phyloP scores from a whole-genome alignment of 1,284 basidiomycete species.

The Sporisorium exsertum region DNA sequence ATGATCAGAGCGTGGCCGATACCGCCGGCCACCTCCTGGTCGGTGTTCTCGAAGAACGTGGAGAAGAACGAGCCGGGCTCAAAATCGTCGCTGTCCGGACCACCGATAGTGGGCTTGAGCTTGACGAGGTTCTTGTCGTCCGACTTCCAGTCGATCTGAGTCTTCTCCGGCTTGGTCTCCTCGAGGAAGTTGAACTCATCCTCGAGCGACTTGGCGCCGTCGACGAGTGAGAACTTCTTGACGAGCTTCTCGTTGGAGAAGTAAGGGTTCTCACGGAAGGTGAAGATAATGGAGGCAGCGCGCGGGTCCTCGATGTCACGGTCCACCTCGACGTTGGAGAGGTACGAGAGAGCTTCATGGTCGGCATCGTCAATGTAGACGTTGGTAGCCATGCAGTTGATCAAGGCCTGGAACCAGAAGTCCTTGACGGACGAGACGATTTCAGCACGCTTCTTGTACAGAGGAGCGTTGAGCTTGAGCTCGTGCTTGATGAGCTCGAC shows the following conservation, averaged over 20 bases:
- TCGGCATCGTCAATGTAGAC: conserved; percentile 67
- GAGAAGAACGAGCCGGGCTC: conserved; percentile 89
- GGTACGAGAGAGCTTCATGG: conserved; percentile 58
- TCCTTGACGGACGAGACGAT: conserved; percentile 56
- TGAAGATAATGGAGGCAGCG: conserved; percentile 59
- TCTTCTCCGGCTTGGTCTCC: conserved; percentile 61
- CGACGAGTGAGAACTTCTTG: conserved; percentile 61
- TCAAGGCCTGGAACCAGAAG: conserved; percentile 66
- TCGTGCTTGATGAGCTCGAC: conserved; percentile 61
- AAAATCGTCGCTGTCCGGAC: conserved; percentile 69
- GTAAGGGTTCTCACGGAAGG: conserved; percentile 63
- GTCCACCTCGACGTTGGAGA: conserved; percentile 58
- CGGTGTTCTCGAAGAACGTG: conserved; percentile 76
- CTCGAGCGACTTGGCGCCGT: conserved; percentile 54
- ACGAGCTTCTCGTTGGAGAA: conserved; percentile 59
- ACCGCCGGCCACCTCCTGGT: conserved; percentile 55
- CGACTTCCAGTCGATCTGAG: conserved; percentile 84
- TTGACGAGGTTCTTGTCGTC: conserved; percentile 80
- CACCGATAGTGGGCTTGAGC: conserved; percentile 77
- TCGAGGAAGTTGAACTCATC: conserved; percentile 64
- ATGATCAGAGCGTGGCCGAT: conserved; percentile 64
- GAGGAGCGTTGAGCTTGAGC: conserved; percentile 59
- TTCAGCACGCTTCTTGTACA: conserved; percentile 63
- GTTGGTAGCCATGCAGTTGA: conserved; percentile 64
- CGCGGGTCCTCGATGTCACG: conserved; percentile 63